Evolutionary conservation across 345 rosid species (phyloP).

Genomic region (Eucalyptus grandis): DNA sequence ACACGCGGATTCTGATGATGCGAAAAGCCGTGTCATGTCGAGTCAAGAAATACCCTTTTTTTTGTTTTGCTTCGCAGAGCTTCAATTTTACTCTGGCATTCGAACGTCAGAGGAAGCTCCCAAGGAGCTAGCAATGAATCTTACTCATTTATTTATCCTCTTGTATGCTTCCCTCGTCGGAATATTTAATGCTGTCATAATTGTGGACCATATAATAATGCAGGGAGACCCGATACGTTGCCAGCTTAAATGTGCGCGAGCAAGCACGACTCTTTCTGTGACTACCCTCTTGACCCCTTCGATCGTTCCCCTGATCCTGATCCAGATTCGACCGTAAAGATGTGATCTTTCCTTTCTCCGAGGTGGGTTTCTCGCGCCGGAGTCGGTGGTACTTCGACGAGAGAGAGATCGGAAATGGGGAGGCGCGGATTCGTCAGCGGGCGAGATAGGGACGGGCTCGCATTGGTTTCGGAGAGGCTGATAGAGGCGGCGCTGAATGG

Average conservation of each 20-base stretch:
- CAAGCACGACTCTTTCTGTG: neutral
- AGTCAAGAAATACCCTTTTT: neutral
- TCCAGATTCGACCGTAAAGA: neutral
- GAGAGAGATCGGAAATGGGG: neutral
- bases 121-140: neutral
- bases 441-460: slow-evolving; percentile 8
- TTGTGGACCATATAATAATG: neutral
- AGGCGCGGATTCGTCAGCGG: neutral
- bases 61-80: neutral
- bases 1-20: neutral
- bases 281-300: neutral
- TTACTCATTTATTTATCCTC: neutral
- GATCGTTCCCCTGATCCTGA: neutral
- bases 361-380: neutral
- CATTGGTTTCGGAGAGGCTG: slow-evolving; percentile 1
- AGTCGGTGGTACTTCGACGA: neutral
- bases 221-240: neutral
- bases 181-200: neutral
- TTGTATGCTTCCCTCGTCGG: neutral
- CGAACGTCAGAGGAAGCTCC: neutral
- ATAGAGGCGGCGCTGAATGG: slow-evolving; percentile 17
- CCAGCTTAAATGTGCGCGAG: neutral
- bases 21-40: neutral
- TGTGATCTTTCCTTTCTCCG: neutral
- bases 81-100: neutral